phyloP scores from a whole-genome alignment of 306 rosid species.

The Trifolium pratense region DNA sequence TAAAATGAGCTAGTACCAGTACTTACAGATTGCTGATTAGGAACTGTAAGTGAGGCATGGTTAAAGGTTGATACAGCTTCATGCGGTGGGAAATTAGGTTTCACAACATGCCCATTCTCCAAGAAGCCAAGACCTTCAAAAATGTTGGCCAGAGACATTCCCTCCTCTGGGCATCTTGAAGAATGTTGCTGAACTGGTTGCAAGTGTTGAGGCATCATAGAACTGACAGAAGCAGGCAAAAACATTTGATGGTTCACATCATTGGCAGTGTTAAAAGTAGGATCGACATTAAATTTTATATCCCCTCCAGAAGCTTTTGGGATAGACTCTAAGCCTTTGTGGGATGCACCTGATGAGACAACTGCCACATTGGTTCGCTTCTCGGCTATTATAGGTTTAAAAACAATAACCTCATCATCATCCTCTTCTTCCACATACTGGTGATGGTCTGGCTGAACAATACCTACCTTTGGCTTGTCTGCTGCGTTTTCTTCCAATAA shows the following conservation, averaged over 20 bases:
- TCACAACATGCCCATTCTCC: slow-evolving; percentile 70
- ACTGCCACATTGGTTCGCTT: slow-evolving; percentile 55
- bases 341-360: slow-evolving; percentile 47
- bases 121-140: slow-evolving; percentile 65
- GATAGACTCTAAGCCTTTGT: slow-evolving; percentile 50
- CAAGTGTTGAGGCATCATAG: slow-evolving; percentile 55
- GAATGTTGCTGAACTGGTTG: slow-evolving; percentile 62
- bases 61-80: slow-evolving; percentile 46
- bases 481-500: slow-evolving; percentile 52
- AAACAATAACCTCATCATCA: slow-evolving; percentile 94
- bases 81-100: slow-evolving; percentile 56
- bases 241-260: slow-evolving; percentile 48
- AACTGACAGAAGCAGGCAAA: slow-evolving; percentile 55
- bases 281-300: slow-evolving; percentile 43
- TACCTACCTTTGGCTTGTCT: slow-evolving; percentile 49
- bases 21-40: slow-evolving; percentile 59
- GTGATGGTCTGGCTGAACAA: slow-evolving; percentile 49
- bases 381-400: slow-evolving; percentile 79
- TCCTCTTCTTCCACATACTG: slow-evolving; percentile 73
- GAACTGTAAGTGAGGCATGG: slow-evolving; percentile 47
- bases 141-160: slow-evolving; percentile 58
- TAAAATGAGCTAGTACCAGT: slow-evolving; percentile 43
- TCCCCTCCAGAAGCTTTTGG: slow-evolving; percentile 54
- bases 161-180: slow-evolving; percentile 63
- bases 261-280: slow-evolving; percentile 43